Percentiles rank a stretch among this genome's conserved stretches.
Conservation (phyloP, 192 early-diverging fungal species). For the Entomortierella parvispora region DNA sequence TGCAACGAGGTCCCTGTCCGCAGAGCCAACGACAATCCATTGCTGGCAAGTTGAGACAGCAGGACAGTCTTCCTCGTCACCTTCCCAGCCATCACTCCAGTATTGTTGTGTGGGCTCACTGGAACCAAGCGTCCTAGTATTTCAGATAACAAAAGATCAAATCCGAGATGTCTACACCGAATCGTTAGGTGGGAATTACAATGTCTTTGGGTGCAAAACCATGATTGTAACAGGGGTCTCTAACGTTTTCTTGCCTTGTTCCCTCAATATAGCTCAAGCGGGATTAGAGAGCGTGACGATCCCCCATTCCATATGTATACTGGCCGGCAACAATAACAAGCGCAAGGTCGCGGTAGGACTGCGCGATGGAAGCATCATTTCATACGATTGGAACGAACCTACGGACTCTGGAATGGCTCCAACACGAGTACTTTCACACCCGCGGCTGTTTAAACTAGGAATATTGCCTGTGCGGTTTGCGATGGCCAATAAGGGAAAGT, state of each 20-base stretch:
- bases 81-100: not conserved
- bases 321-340: not conserved
- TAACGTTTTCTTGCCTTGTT: not conserved
- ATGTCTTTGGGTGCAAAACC: too few species aligned
- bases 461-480: conserved; percentile 28
- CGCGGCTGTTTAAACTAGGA: conserved; percentile 28
- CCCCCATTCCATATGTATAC: conserved; percentile 28
- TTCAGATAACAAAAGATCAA: not conserved
- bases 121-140: conserved; percentile 29
- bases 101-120: conserved; percentile 34
- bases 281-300: conserved; percentile 19
- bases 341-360: conserved; percentile 29
- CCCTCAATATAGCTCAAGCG: conserved; percentile 13
- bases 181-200: conserved; percentile 22
- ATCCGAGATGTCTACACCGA: conserved; percentile 22
- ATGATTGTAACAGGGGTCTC: too few species aligned
- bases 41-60: conserved; percentile 16
- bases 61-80: too few species aligned
- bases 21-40: conserved; percentile 38
- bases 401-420: not conserved
- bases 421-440: conserved; percentile 1
- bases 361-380: conserved; percentile 33
- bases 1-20: not conserved
- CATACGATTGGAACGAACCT: conserved; percentile 20
- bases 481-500: not conserved